phyloP scores from a whole-genome alignment of 75 land plant genomes.

The Gnetum montanum region DNA sequence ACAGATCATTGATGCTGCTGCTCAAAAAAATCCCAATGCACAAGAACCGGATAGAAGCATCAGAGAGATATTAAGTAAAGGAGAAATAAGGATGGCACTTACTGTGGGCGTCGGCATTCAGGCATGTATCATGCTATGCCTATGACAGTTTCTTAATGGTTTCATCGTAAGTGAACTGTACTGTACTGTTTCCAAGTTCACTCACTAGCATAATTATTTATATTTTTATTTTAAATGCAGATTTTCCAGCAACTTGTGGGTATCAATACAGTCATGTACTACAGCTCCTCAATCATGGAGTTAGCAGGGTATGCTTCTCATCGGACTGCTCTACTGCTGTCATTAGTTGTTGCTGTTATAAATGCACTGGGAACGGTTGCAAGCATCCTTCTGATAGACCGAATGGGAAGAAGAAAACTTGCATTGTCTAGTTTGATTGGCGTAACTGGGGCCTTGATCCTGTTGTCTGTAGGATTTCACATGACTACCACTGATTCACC shows the following conservation, averaged over 20 bases:
- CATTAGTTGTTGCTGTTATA: conserved; percentile 28
- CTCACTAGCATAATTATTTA: too few relatives aligned
- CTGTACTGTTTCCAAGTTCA: too few relatives aligned
- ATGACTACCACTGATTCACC: conserved; percentile 43
- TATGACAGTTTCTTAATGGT: too few relatives aligned
- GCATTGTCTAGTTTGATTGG: conserved; percentile 56
- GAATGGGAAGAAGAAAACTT: conserved; percentile 57
- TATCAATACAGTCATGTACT: conserved; percentile 45
- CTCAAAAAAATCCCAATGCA: conserved; percentile 25
- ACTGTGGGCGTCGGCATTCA: conserved; percentile 39
- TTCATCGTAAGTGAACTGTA: too few relatives aligned
- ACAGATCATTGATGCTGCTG: conserved; percentile 26
- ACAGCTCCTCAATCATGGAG: conserved; percentile 45
- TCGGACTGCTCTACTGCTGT: conserved; percentile 25
- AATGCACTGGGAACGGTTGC: conserved; percentile 37
- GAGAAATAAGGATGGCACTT: conserved; percentile 29
- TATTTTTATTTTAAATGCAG: conserved; percentile 19
- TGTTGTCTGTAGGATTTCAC: conserved; percentile 46
- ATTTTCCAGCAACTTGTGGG: conserved; percentile 44
- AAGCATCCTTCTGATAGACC: conserved; percentile 30
- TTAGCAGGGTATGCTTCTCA: conserved; percentile 46
- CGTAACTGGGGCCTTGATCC: conserved; percentile 31
- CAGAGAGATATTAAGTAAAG: conserved; percentile 20
- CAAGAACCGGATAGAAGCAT: background rate
- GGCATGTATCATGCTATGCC: conserved; percentile 12